phyloP scores from a whole-genome alignment of 768 basidiomycete species.

The Sarcomyxa edulis region DNA sequence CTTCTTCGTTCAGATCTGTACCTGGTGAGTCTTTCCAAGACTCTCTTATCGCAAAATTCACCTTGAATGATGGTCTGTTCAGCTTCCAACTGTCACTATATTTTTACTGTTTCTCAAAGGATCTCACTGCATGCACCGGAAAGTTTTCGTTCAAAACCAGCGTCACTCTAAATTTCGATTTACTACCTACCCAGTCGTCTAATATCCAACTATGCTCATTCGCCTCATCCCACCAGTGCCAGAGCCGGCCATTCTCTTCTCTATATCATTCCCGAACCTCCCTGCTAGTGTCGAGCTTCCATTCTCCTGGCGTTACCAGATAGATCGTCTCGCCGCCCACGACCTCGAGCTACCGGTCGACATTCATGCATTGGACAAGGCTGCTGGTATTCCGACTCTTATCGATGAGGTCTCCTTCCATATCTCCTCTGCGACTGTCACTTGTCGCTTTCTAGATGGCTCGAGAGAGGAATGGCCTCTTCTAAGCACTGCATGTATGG shows the following conservation, averaged over 20 bases:
- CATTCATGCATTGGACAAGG: slow-evolving; percentile 55
- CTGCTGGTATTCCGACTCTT: slow-evolving; percentile 50
- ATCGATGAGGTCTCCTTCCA: slow-evolving; percentile 62
- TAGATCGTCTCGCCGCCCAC: slow-evolving; percentile 35
- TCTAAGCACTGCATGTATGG: slow-evolving; percentile 29
- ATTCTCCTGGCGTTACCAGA: slow-evolving; percentile 52
- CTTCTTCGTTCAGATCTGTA: too few relatives aligned
- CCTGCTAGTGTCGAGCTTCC: slow-evolving; percentile 39
- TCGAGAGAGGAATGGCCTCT: slow-evolving; percentile 43
- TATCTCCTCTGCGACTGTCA: slow-evolving; percentile 37
- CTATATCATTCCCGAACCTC: slow-evolving; percentile 43
- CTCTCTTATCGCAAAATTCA: too few relatives aligned
- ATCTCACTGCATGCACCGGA: too few relatives aligned
- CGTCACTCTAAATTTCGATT: too few relatives aligned
- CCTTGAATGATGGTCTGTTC: too few relatives aligned
- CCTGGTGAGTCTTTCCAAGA: too few relatives aligned
- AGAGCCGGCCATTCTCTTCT: slow-evolving; percentile 54
- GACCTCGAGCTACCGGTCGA: slow-evolving; percentile 47
- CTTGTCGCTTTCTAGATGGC: slow-evolving; percentile 57
- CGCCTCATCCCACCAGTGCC: slow-evolving; percentile 40
- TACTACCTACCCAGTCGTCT: too few relatives aligned
- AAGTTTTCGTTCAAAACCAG: too few relatives aligned
- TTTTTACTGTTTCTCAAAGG: too few relatives aligned
- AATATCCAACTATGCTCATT: slow-evolving; percentile 57
- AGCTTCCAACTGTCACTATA: too few relatives aligned